These are phyloP conservation scores for Bryoerythrophyllum caledonicum DNA, from an alignment of 225 moss, liverwort and hornwort genomes.

Conservation along the genomic window DNA sequence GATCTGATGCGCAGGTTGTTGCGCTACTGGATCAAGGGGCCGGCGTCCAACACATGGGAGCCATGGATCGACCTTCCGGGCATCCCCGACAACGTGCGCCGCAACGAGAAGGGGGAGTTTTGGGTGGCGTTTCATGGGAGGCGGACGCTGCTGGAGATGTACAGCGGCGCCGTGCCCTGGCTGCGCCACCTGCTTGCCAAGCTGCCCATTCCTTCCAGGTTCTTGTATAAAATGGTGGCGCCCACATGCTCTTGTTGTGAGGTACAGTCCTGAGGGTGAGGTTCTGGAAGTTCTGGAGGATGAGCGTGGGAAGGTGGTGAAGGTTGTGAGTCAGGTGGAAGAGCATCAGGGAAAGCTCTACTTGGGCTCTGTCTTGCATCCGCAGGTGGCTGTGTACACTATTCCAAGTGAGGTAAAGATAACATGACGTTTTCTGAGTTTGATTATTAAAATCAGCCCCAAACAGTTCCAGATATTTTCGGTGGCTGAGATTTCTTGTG, in stretches of 20 bases:
- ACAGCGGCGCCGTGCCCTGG: constrained; percentile 21
- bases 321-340: constrained; percentile 33
- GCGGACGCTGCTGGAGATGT: constrained; percentile 24
- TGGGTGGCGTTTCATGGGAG: constrained; percentile 40
- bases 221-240: constrained; percentile 8
- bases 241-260: constrained; percentile 34
- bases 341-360: constrained; percentile 48
- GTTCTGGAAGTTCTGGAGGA: constrained; percentile 39
- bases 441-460: no score
- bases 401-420: no score
- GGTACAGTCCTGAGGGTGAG: constrained; percentile 26
- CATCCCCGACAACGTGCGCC: constrained; percentile 60
- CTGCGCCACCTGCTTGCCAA: constrained; percentile 34
- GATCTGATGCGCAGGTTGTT: constrained; percentile 2
- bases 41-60: constrained; percentile 45
- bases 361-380: constrained; percentile 31
- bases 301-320: constrained; percentile 26
- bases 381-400: constrained; percentile 12
- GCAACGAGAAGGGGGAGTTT: constrained; percentile 52
- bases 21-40: constrained; percentile 45
- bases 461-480: no score
- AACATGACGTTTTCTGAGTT: no score
- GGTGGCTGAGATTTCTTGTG: no score
- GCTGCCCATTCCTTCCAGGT: constrained; percentile 31
- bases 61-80: constrained; percentile 58